Evolutionary conservation across 2,329 filamentous ascomycete species (phyloP).

Genomic region (Penicillium sp.): DNA sequence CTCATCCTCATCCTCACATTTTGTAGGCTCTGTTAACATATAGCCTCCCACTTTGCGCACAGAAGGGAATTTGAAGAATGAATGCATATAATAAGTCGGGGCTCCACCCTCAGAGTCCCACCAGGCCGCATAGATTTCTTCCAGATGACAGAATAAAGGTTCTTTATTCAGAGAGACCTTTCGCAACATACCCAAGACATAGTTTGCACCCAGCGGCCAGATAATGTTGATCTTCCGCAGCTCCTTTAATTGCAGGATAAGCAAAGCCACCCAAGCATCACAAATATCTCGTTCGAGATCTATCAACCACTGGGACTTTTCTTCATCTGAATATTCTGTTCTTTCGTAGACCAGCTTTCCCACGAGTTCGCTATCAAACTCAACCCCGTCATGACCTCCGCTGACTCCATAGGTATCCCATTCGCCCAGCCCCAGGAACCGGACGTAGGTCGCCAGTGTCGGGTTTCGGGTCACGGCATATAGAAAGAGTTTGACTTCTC

Average conservation of each 20-base stretch:
- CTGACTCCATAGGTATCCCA: neutral
- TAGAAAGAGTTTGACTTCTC: neutral
- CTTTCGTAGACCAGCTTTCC: neutral
- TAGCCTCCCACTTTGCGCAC: neutral
- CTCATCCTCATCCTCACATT: neutral
- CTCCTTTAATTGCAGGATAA: neutral
- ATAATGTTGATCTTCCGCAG: neutral
- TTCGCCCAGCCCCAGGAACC: neutral
- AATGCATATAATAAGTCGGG: neutral
- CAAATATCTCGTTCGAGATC: neutral
- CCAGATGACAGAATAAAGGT: neutral
- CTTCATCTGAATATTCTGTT: neutral
- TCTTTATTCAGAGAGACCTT: neutral
- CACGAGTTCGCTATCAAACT: neutral
- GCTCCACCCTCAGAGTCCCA: neutral
- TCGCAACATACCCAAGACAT: neutral
- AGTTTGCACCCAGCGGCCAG: neutral
- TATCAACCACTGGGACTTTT: neutral
- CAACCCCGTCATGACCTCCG: neutral
- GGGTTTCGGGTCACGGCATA: neutral
- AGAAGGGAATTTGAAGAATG: conserved; percentile 1
- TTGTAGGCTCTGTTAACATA: neutral
- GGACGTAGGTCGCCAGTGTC: neutral
- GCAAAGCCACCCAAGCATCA: conserved; percentile 1
- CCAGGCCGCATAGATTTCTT: neutral